phyloP scores from a whole-genome alignment of 1,284 basidiomycete species.

The Cryptococcus depauperatus region DNA sequence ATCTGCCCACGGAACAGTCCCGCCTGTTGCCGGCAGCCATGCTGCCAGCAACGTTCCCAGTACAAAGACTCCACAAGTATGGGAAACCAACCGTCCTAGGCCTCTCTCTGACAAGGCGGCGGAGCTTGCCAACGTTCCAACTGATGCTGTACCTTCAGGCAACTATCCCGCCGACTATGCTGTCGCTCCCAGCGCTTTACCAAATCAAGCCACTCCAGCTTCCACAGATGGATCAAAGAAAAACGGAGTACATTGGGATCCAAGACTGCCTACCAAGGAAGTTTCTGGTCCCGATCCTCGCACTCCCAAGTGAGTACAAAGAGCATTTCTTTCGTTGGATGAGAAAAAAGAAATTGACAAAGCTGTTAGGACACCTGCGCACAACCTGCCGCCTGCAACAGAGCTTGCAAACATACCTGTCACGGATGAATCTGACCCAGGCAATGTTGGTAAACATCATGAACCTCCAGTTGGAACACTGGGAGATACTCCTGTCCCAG shows the following conservation, averaged over 20 bases:
- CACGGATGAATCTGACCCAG: not conserved
- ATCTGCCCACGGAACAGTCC: not conserved
- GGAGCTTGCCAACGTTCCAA: constrained; percentile 6
- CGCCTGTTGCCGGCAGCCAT: not conserved
- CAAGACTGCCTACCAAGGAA: constrained; percentile 18
- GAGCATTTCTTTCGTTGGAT: not conserved
- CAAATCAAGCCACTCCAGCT: not conserved
- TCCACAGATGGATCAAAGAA: constrained; percentile 7
- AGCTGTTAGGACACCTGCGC: not conserved
- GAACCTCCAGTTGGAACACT: not conserved
- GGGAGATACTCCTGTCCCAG: not conserved
- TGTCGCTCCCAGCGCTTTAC: constrained; percentile 1
- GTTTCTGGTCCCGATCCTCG: constrained; percentile 7
- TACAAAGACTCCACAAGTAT: constrained; percentile 12
- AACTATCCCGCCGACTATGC: not conserved
- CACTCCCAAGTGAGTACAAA: constrained; percentile 16
- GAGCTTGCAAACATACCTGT: constrained; percentile 2
- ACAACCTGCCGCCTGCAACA: not conserved
- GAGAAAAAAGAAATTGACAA: too few relatives aligned
- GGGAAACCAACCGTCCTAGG: constrained; percentile 31
- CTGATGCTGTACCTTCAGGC: constrained; percentile 2
- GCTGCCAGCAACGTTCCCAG: constrained; percentile 11
- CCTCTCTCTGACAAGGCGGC: constrained; percentile 4
- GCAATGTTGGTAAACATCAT: not conserved
- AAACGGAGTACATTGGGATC: constrained; percentile 24